Conservation (phyloP, 768 basidiomycete genomes). For the Astraeus odoratus region DNA sequence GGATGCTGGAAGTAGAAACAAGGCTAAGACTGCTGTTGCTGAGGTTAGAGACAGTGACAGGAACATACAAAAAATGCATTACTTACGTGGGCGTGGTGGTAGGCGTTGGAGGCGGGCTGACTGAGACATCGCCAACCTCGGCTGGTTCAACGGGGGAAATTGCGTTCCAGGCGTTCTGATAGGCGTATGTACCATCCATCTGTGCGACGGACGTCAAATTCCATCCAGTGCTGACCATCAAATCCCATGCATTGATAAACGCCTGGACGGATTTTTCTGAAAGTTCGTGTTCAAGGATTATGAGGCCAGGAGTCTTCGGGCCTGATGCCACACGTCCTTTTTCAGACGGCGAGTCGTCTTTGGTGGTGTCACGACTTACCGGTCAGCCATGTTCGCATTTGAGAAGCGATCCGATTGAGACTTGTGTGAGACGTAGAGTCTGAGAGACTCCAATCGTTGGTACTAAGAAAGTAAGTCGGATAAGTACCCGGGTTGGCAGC, state of each 20-base stretch:
- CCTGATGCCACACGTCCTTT: slow-evolving; percentile 28
- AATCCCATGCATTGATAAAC: slow-evolving; percentile 60
- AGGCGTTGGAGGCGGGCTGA: slow-evolving; percentile 13
- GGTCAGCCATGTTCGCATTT: slow-evolving; percentile 52
- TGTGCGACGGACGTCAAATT: slow-evolving; percentile 49
- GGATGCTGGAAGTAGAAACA: slow-evolving; percentile 4
- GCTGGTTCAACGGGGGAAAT: slow-evolving; percentile 23
- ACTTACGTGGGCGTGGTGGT: background rate
- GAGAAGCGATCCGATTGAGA: slow-evolving; percentile 35
- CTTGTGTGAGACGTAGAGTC: slow-evolving; percentile 35
- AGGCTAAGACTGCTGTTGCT: background rate
- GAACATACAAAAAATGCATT: background rate
- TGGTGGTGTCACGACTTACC: slow-evolving; percentile 27
- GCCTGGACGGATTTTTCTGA: slow-evolving; percentile 50
- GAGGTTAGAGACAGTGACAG: slow-evolving; percentile 1
- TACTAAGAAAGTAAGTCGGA: slow-evolving; percentile 34
- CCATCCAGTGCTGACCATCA: slow-evolving; percentile 69
- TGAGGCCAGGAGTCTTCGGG: slow-evolving; percentile 69
- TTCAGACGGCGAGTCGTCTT: background rate
- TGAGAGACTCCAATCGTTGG: slow-evolving; percentile 69
- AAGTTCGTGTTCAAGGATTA: slow-evolving; percentile 83
- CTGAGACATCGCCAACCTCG: slow-evolving; percentile 12
- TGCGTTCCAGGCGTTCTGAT: slow-evolving; percentile 39
- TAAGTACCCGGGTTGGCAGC: background rate
- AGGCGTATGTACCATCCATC: slow-evolving; percentile 33